Percentiles rank a stretch among this genome's conserved stretches.
These are phyloP conservation scores for Gossypium gossypioides DNA, from an alignment of 441 rosid genomes.

Conservation along the genomic window DNA sequence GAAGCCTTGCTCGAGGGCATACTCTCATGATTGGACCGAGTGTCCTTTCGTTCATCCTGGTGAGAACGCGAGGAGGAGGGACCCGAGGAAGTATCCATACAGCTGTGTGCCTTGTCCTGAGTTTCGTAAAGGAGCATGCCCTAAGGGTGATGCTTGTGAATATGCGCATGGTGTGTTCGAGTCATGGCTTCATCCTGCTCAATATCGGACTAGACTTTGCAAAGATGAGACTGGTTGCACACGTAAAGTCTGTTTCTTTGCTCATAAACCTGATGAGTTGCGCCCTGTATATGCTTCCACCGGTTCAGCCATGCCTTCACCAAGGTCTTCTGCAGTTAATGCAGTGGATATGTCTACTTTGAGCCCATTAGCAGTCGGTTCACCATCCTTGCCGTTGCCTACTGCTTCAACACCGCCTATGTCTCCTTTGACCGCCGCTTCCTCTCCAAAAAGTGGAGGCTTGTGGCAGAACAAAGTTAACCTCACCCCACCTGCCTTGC, in stretches of 20 bases:
- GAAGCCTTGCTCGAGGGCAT: slow-evolving; percentile 93
- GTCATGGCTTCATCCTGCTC: slow-evolving; percentile 94
- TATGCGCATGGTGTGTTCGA: slow-evolving; percentile 92
- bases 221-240: slow-evolving; percentile 81
- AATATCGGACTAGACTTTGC: slow-evolving; percentile 88
- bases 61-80: slow-evolving; percentile 92
- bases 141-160: slow-evolving; percentile 73
- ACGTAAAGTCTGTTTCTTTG: slow-evolving; percentile 89
- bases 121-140: slow-evolving; percentile 83
- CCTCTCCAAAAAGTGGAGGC: slow-evolving; percentile 57
- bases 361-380: slow-evolving; percentile 48
- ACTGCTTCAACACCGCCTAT: slow-evolving; percentile 56
- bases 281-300: slow-evolving; percentile 82
- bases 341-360: slow-evolving; percentile 45
- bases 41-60: slow-evolving; percentile 97
- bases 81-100: slow-evolving; percentile 83
- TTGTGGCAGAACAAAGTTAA: slow-evolving; percentile 68
- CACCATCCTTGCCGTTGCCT: slow-evolving; percentile 43
- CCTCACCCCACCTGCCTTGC: slow-evolving; percentile 65
- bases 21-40: slow-evolving; percentile 95
- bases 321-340: slow-evolving; percentile 41
- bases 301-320: slow-evolving; percentile 88
- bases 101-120: slow-evolving; percentile 96
- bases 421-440: slow-evolving; percentile 62
- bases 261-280: slow-evolving; percentile 71